Conservation (phyloP, 148 eudicot species). For the Euryodendron excelsum region DNA sequence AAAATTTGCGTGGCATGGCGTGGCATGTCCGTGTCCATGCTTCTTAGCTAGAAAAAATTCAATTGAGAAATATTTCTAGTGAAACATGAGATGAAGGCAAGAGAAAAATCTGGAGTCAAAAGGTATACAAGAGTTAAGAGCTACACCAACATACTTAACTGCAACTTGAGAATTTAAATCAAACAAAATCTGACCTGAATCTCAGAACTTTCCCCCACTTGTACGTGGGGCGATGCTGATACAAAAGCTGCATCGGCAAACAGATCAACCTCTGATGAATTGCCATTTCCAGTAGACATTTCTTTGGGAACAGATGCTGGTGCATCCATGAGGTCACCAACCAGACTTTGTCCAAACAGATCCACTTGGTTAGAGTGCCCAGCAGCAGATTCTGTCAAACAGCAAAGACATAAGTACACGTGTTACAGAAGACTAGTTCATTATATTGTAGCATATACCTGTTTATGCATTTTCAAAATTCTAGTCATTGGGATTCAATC, state of each 20-base stretch:
- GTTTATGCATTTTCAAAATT: not conserved
- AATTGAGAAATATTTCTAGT: not conserved
- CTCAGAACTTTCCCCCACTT: slow-evolving; percentile 40
- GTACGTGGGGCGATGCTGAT: slow-evolving; percentile 62
- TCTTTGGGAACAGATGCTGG: slow-evolving; percentile 52
- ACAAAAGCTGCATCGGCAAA: slow-evolving; percentile 96
- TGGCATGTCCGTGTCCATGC: no score
- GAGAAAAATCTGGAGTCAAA: not conserved
- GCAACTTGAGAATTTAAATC: not conserved
- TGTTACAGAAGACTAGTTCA: not conserved
- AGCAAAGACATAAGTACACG: slow-evolving; percentile 6
- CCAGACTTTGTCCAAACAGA: slow-evolving; percentile 71
- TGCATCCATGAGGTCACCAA: slow-evolving; percentile 71
- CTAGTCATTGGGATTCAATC: not conserved
- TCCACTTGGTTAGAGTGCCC: slow-evolving; percentile 65
- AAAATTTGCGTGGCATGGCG: no score
- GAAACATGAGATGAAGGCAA: not conserved
- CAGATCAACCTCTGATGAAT: slow-evolving; percentile 70
- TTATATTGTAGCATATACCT: no score
- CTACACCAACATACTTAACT: not conserved
- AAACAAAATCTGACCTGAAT: slow-evolving; percentile 47
- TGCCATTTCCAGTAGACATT: slow-evolving; percentile 33
- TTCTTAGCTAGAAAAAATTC: no score
- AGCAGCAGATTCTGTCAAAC: slow-evolving; percentile 57
- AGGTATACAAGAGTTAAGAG: not conserved